Base-by-base conservation (phyloP, 2,329 filamentous ascomycete genomes). In the Pseudocercospora pini-densiflorae region DNA sequence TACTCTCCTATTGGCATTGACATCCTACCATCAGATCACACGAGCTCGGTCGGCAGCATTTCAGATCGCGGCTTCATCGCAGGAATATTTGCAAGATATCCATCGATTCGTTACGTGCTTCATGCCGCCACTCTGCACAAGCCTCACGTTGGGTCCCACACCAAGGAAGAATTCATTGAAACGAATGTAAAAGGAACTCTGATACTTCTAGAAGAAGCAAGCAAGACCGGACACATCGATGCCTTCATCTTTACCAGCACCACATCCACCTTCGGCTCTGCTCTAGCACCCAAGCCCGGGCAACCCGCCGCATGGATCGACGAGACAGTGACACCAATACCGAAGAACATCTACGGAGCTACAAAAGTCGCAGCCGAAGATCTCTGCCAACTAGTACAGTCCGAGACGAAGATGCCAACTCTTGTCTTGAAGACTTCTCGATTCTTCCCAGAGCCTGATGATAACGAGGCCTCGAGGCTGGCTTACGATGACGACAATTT, bases 351-450 rank as follows among this genome's bases (percentile, higher is more conserved):
- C 43, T 75, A 61, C 68, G 83, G 83, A 62, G 77, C 79, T 3
- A 85, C 83, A 19, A 85, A 85, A 59, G 75, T 79, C 16, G 81
- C 82, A 1, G 83, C 83, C 4, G 83, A 85, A 67, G 82, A 84
- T 59, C 64, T 85, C 31, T 85, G 82, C 70, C 75, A 73, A 12
- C 77, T 85, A 5, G 66, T 82, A 1, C 79, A 83, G 49, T 70
- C 71, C 12, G 77, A 83, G 62, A 77, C 76, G 0, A 67, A 70
- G 1, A 70, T 85, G 68, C 82, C 83, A 0, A 74, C 81, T 0
- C 45, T 85, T 0, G 76, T 85, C 5, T 76, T 85, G 8, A 79
- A 83, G n/a, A 81, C 80, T 2, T 81, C 79, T 59, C 80, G 83
- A 58, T 85, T 85, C 77, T 85, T 71, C 23, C 69, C 65, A 1